Conservation (phyloP, 345 rosid genomes). For the Microthlaspi erraticum region DNA sequence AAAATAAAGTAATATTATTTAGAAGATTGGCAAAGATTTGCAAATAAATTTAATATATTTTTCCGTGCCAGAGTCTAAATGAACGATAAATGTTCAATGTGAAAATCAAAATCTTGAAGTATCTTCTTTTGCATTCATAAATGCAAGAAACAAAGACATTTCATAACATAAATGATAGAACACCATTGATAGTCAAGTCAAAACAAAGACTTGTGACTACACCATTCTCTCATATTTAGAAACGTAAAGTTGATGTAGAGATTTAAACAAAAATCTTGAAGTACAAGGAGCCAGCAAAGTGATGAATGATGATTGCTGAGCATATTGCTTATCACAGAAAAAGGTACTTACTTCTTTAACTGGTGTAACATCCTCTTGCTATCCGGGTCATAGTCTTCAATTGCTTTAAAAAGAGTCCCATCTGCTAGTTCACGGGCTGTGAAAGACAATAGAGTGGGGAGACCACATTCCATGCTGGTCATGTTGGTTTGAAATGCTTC, state of each 20-base stretch:
- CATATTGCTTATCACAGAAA: constrained; percentile 5
- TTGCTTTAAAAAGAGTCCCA: constrained; percentile 94
- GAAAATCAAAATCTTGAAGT: constrained; percentile 7
- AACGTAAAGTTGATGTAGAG: constrained; percentile 13
- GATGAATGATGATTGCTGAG: constrained; percentile 7
- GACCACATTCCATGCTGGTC: constrained; percentile 87
- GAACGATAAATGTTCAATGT: constrained; percentile 1
- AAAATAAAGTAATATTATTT: constrained; percentile 33
- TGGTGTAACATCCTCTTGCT: constrained; percentile 84
- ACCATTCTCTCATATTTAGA: constrained; percentile 1
- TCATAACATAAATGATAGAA: not conserved
- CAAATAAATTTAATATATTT: not conserved
- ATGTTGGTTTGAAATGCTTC: constrained; percentile 65
- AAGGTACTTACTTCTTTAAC: constrained; percentile 64
- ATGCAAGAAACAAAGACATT: constrained; percentile 1
- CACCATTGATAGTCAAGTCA: constrained; percentile 17
- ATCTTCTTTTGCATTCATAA: constrained; percentile 13
- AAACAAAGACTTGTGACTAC: not conserved
- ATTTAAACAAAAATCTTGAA: not conserved
- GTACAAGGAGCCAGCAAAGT: constrained; percentile 18
- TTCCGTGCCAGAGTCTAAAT: constrained; percentile 5
- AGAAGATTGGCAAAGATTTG: constrained; percentile 2
- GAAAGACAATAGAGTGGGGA: constrained; percentile 88
- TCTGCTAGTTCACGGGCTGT: constrained; percentile 95
- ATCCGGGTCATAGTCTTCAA: constrained; percentile 93